Evolutionary conservation across 169 alveolate species (phyloP).

Genomic region (Plasmodium blacklocki): DNA sequence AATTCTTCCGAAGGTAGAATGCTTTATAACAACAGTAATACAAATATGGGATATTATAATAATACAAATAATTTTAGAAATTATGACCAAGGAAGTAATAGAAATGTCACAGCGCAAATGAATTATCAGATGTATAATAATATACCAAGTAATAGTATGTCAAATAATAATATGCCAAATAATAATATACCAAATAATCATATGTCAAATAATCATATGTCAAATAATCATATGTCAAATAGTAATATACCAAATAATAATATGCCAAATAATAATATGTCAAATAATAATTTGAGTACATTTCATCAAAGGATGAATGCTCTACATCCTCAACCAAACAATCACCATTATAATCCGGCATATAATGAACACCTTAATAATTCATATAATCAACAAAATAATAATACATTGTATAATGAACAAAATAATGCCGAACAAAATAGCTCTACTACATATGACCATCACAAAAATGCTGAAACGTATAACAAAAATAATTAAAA

Average conservation of each 20-base stretch:
- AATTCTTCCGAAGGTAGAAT: conserved; percentile 15
- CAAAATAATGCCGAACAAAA: conserved; percentile 6
- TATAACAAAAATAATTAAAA: neutral
- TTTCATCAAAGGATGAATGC: conserved; percentile 9
- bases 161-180: neutral
- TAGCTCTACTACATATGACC: too few relatives aligned
- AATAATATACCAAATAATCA: neutral
- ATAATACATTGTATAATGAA: neutral
- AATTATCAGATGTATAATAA: neutral
- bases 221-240: neutral
- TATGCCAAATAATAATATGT: neutral
- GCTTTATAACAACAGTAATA: conserved; percentile 3
- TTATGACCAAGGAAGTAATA: conserved; percentile 24
- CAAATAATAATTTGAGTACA: neutral
- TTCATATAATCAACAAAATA: conserved; percentile 8
- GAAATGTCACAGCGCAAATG: conserved; percentile 24
- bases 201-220: neutral
- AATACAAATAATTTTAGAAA: conserved; percentile 10
- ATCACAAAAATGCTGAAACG: neutral
- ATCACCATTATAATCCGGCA: conserved; percentile 59
- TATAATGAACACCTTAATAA: conserved; percentile 38
- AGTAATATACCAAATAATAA: neutral
- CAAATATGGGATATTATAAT: conserved; percentile 51
- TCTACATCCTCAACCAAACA: conserved; percentile 30
- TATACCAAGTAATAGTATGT: neutral